Evolutionary conservation across 2,329 filamentous ascomycete species (phyloP).

Genomic region (Xylariaceae sp.): DNA sequence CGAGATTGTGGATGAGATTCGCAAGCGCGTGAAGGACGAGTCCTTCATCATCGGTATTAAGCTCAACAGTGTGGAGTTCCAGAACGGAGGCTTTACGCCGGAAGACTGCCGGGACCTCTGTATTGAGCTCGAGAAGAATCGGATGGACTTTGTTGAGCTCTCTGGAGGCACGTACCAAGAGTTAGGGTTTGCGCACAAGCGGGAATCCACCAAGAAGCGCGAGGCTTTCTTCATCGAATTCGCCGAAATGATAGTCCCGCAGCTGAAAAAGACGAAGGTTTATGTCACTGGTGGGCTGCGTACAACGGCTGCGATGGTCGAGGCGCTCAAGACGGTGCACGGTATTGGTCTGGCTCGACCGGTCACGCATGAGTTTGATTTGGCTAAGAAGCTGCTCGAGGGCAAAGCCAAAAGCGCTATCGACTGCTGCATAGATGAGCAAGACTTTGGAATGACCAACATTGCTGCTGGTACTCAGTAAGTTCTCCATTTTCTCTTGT

Average conservation of each 20-base stretch:
- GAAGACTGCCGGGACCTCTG: conserved; percentile 49
- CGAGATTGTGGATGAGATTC: conserved; percentile 57
- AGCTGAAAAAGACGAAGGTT: conserved; percentile 56
- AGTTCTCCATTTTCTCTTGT: conserved; percentile 10
- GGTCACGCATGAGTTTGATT: conserved; percentile 42
- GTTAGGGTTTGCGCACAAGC: conserved; percentile 48
- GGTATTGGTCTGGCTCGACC: conserved; percentile 63
- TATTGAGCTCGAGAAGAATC: conserved; percentile 61
- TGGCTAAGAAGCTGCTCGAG: conserved; percentile 42
- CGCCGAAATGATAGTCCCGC: conserved; percentile 57
- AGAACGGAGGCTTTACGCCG: conserved; percentile 43
- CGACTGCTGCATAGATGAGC: conserved; percentile 53
- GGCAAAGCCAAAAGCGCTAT: conserved; percentile 57
- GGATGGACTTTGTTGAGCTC: conserved; percentile 72
- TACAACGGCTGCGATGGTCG: conserved; percentile 62
- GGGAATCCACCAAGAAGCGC: conserved; percentile 56
- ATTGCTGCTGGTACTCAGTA: conserved; percentile 44
- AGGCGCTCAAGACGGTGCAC: conserved; percentile 63
- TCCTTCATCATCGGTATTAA: conserved; percentile 25
- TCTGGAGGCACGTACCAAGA: conserved; percentile 68
- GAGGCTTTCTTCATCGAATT: conserved; percentile 76
- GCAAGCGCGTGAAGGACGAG: conserved; percentile 29
- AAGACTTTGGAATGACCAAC: conserved; percentile 54
- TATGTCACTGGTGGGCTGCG: conserved; percentile 67
- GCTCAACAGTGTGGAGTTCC: conserved; percentile 64